These are phyloP conservation scores for Chlorella sp. DNA, from an alignment of 139 green algal genomes.

Conservation along the genomic window DNA sequence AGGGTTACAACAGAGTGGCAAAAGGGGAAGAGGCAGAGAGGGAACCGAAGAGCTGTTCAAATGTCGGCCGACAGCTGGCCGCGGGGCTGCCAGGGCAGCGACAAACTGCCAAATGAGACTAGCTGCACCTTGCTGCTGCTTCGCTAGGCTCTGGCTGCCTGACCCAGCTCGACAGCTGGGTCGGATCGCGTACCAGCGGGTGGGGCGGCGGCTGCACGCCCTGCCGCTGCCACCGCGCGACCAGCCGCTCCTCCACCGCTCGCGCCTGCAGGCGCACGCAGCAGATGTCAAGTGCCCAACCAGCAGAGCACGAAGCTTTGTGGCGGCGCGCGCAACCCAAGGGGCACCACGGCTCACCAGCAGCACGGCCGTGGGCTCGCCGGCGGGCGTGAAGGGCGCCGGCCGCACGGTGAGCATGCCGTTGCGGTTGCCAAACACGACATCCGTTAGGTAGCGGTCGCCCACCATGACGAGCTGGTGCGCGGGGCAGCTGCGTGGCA, in stretches of 20 bases:
- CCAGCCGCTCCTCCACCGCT: constrained; percentile 61
- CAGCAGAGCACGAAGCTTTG: background rate
- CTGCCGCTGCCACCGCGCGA: constrained; percentile 43
- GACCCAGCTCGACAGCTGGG: no score
- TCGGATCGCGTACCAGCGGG: constrained; percentile 15
- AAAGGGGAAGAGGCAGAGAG: no score
- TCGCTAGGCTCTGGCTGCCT: no score
- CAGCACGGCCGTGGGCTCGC: constrained; percentile 68
- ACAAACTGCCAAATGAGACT: no score
- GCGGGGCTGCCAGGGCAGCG: no score
- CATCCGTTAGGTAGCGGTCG: constrained; percentile 90
- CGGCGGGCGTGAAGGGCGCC: constrained; percentile 61
- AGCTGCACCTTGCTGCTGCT: no score
- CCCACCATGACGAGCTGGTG: constrained; percentile 82
- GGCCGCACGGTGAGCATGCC: constrained; percentile 86
- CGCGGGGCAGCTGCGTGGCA: constrained; percentile 52
- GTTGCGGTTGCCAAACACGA: constrained; percentile 88
- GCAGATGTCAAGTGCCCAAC: no score
- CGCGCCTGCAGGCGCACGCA: constrained; percentile 53
- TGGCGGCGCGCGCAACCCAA: background rate
- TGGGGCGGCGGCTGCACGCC: constrained; percentile 57
- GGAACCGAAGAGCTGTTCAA: no score
- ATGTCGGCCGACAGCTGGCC: no score
- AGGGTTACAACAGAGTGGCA: no score
- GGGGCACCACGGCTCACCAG: constrained; percentile 40